Base-by-base conservation (phyloP, 2,329 filamentous ascomycete genomes). In the Paramyrothecium sp. region DNA sequence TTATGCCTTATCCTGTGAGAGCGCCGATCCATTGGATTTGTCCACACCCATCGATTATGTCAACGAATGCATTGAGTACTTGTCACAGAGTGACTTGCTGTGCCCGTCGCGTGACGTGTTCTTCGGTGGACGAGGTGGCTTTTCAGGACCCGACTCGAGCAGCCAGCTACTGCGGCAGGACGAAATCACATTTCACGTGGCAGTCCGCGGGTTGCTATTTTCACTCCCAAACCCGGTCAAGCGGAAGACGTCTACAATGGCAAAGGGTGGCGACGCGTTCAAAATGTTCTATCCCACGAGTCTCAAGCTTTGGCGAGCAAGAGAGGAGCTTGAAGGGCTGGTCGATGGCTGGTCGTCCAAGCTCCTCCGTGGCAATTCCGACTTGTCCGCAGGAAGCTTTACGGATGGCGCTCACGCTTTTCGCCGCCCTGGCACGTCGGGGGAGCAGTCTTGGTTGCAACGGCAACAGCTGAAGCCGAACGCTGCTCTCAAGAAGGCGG, bases 231-330 rank as follows among this genome's bases (percentile, higher is more conserved):
- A 85, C 64, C 94, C 94, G 0, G 95, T 99, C 11, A 94, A 91
- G 70, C 83, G 87, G n/a, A 81, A 80, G 80, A 71, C 78, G 65
- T 67, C 71, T 66, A 64, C 76, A 67, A 66, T 68, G 65, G 76
- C 67, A 71, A 80, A 59, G 69, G 74, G 62, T 72, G 78, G 65
- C 44, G 90, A 92, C 66, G 84, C 89, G 1, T 89, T 88, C 75
- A 93, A 90, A 68, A 97, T 99, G 91, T 96, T 93, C 64, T 99
- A 95, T 67, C 95, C 95, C 0, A 87, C 87, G 0, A 92, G 89
- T 56, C 77, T 96, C 47, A 92, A 92, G 64, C 73, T 97, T 12
- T 97, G 93, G 92, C 84, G 89, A 58, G 83, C 87, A 56, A 89
- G 86, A 61, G 93, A 98, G 69, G 93, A 97, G 69, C 81, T 94